Evolutionary conservation across 1,284 basidiomycete species (phyloP).

Genomic region (Malassezia arunalokei): DNA sequence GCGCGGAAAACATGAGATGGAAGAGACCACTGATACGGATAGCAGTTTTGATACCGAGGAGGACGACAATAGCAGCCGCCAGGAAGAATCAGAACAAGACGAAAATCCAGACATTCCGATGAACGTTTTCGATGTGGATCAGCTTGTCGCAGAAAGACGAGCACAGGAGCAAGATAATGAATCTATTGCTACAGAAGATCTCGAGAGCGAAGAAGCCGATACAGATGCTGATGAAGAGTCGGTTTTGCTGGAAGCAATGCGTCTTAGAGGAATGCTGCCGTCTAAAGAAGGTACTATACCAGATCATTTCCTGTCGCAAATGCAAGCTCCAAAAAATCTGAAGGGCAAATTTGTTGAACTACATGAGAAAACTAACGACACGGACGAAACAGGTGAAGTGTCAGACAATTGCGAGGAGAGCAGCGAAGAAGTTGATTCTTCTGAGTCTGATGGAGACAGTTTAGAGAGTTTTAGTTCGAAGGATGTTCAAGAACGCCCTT

Average conservation of each 20-base stretch:
- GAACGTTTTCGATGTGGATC: constrained; percentile 11
- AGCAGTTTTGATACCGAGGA: constrained; percentile 36
- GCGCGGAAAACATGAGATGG: not conserved
- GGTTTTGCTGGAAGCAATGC: constrained; percentile 36
- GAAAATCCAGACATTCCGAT: constrained; percentile 9
- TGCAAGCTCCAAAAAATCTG: constrained; percentile 1
- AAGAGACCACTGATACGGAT: constrained; percentile 17
- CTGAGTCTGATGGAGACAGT: constrained; percentile 12
- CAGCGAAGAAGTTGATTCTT: constrained; percentile 13
- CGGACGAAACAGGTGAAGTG: constrained; percentile 10
- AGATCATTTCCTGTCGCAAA: not conserved
- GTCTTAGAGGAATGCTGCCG: constrained; percentile 23
- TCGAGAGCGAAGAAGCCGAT: constrained; percentile 18
- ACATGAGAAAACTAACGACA: constrained; percentile 10
- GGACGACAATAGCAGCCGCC: not conserved
- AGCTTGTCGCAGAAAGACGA: constrained; percentile 1
- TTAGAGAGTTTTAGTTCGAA: constrained; percentile 8
- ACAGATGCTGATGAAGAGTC: constrained; percentile 36
- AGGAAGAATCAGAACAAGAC: constrained; percentile 12
- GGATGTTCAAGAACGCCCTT: not conserved
- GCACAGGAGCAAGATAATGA: constrained; percentile 1
- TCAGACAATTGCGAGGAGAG: not conserved
- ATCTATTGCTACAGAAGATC: constrained; percentile 6
- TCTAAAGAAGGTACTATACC: not conserved
- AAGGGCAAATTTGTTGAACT: not conserved